Evolutionary conservation across 129 eudicot genomes (phyloP).

Genomic region (Flaveria robusta): DNA sequence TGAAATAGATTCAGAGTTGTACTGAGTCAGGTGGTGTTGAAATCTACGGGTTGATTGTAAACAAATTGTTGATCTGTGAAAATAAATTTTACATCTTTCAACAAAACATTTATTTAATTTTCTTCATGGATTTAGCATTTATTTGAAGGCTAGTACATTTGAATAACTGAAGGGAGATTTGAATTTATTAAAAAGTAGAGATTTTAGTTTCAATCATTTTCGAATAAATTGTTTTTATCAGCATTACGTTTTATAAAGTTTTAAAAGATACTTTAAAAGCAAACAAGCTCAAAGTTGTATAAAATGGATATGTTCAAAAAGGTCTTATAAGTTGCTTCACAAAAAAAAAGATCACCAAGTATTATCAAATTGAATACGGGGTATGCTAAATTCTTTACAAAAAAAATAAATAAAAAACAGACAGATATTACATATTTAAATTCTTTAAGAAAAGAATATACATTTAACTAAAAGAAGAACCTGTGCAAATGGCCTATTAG

Average conservation of each 20-base stretch:
- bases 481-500: constrained; percentile 51
- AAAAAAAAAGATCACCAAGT: too few relatives aligned
- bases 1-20: background rate
- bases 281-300: background rate
- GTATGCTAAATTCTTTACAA: too few relatives aligned
- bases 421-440: too few relatives aligned
- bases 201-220: background rate
- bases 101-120: background rate
- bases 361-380: too few relatives aligned
- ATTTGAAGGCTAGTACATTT: background rate
- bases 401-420: too few relatives aligned
- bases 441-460: too few relatives aligned
- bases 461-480: too few relatives aligned
- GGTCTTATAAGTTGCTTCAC: too few relatives aligned
- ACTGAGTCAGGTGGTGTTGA: too few relatives aligned
- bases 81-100: background rate
- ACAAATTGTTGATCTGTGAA: background rate
- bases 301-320: too few relatives aligned
- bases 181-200: background rate
- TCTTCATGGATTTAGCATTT: background rate
- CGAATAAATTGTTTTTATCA: background rate
- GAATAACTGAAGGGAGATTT: background rate
- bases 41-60: too few relatives aligned
- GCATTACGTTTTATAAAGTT: background rate
- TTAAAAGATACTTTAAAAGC: background rate